These are phyloP conservation scores for Schizophyllum amplum DNA, from an alignment of 1,284 basidiomycete genomes.

Conservation along the genomic window DNA sequence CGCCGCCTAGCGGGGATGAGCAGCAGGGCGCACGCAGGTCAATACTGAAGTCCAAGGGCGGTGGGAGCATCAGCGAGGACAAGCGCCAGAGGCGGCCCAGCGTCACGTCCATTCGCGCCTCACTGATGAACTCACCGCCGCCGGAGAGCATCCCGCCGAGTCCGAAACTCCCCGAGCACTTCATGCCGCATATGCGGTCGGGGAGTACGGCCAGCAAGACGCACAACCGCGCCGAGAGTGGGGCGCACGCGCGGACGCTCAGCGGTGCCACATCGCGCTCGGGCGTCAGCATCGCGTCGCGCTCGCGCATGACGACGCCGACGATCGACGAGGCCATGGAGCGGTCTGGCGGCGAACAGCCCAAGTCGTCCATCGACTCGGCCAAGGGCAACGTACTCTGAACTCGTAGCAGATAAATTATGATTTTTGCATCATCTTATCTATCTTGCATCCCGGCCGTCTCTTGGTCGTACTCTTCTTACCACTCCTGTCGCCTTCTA, in stretches of 20 bases:
- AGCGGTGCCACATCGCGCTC: not conserved
- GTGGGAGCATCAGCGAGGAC: slow-evolving; percentile 19
- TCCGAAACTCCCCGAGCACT: slow-evolving; percentile 36
- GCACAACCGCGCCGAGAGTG: not conserved
- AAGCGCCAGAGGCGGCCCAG: slow-evolving; percentile 23
- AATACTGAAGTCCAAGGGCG: slow-evolving; percentile 54
- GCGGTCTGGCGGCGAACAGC: not conserved
- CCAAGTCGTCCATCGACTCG: too few relatives aligned
- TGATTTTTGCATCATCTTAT: not conserved
- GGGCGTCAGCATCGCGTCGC: not conserved
- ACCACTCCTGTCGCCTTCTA: not conserved
- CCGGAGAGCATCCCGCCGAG: slow-evolving; percentile 34
- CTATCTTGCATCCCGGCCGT: not conserved
- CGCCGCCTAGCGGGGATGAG: slow-evolving; percentile 16
- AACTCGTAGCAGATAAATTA: not conserved
- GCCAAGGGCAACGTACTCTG: not conserved
- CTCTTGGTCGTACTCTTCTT: not conserved
- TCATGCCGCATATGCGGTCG: slow-evolving; percentile 11
- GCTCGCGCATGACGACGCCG: not conserved
- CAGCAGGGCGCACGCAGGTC: slow-evolving; percentile 50
- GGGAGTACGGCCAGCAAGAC: not conserved
- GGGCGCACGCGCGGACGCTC: not conserved
- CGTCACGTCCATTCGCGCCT: slow-evolving; percentile 23
- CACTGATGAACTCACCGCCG: slow-evolving; percentile 21
- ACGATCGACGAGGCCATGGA: not conserved